Conservation (phyloP, 1,284 basidiomycete genomes). For the Malassezia vespertilionis region DNA sequence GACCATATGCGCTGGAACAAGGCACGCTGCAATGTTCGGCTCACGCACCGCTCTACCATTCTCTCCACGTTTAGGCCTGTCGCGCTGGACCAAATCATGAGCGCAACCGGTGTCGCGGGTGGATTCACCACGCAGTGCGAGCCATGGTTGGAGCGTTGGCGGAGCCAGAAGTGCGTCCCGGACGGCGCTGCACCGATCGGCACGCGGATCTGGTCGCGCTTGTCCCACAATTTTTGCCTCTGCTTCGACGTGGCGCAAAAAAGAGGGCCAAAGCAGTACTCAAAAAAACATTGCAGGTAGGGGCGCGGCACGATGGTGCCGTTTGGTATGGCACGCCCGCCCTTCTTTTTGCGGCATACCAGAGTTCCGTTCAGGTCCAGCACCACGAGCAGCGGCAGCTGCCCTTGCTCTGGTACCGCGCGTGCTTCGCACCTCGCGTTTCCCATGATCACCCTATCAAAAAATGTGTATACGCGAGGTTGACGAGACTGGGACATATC, state of each 20-base stretch:
- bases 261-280: conserved; percentile 50
- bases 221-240: conserved; percentile 1
- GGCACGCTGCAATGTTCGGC: conserved; percentile 30
- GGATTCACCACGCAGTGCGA: conserved; percentile 55
- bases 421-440: no score
- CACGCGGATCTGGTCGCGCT: neutral
- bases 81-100: conserved; percentile 77
- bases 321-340: conserved; percentile 17
- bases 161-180: conserved; percentile 30
- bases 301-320: conserved; percentile 50
- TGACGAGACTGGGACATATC: no score
- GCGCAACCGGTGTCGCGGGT: conserved; percentile 25
- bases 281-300: conserved; percentile 58
- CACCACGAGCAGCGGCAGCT: conserved; percentile 55
- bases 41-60: conserved; percentile 34
- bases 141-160: neutral
- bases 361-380: conserved; percentile 74
- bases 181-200: conserved; percentile 8
- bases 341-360: conserved; percentile 53
- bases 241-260: neutral
- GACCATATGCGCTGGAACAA: conserved; percentile 59
- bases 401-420: no score
- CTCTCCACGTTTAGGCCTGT: conserved; percentile 65
- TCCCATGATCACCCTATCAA: no score
- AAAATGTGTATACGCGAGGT: no score